These are phyloP conservation scores for Celoporthe dispersa DNA, from an alignment of 2,329 filamentous ascomycete genomes.

Conservation along the genomic window DNA sequence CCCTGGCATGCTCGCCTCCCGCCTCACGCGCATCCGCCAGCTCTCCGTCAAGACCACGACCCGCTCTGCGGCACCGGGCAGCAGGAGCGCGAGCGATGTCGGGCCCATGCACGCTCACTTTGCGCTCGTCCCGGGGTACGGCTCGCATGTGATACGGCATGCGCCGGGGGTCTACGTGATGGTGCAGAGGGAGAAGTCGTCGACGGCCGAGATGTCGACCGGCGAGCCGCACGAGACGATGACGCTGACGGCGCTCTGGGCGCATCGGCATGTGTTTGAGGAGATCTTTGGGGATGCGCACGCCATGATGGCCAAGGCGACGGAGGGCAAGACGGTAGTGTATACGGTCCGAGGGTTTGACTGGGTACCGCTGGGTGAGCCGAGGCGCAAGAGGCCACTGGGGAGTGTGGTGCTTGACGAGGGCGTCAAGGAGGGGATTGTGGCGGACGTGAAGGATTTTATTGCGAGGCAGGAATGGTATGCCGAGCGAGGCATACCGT, in stretches of 20 bases:
- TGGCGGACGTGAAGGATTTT: constrained; percentile 83
- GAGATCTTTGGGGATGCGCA: constrained; percentile 89
- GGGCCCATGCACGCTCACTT: constrained; percentile 80
- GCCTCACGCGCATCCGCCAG: constrained; percentile 64
- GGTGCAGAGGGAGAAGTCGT: constrained; percentile 84
- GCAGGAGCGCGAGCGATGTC: constrained; percentile 65
- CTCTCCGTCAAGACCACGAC: constrained; percentile 60
- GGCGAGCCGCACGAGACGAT: constrained; percentile 95
- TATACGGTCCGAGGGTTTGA: constrained; percentile 84
- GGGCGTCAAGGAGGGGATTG: constrained; percentile 80
- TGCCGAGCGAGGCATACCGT: constrained; percentile 90
- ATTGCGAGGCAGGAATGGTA: constrained; percentile 83
- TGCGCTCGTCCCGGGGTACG: constrained; percentile 87
- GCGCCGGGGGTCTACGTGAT: constrained; percentile 79
- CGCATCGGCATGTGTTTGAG: constrained; percentile 87
- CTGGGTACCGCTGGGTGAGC: constrained; percentile 83
- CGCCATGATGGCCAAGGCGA: constrained; percentile 73
- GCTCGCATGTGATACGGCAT: constrained; percentile 85
- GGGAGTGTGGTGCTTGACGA: constrained; percentile 85
- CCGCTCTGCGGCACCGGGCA: constrained; percentile 57
- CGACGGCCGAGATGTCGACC: constrained; percentile 77
- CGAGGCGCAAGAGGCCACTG: constrained; percentile 83
- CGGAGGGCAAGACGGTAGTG: constrained; percentile 91
- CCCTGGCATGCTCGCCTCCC: constrained; percentile 62
- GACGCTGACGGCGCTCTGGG: constrained; percentile 88